Percentiles rank a stretch among this genome's conserved stretches.
phyloP scores from a whole-genome alignment of 768 basidiomycete genomes.

The Tulasnella sp. region DNA sequence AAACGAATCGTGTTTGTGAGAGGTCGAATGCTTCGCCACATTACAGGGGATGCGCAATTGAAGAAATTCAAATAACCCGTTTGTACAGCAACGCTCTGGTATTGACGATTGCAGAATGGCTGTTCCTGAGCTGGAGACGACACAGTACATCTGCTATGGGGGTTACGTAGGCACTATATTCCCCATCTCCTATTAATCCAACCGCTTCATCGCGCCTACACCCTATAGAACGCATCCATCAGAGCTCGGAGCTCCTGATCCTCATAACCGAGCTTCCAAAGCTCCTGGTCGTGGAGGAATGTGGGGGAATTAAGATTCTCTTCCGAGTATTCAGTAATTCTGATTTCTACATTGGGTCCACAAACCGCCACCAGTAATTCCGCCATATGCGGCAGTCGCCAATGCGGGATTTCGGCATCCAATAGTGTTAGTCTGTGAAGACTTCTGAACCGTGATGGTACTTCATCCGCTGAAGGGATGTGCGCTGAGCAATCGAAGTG shows the following conservation, averaged over 20 bases:
- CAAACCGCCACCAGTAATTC: neutral
- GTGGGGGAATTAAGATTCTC: neutral
- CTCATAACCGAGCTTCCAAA: neutral
- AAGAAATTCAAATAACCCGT: too few species aligned
- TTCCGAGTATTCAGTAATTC: neutral
- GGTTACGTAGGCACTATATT: too few species aligned
- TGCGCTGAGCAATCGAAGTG: neutral
- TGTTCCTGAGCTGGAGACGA: too few species aligned
- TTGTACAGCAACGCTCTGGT: too few species aligned
- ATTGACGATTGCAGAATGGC: too few species aligned
- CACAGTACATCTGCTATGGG: neutral
- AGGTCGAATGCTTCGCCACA: too few species aligned
- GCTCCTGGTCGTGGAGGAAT: neutral
- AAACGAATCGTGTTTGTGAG: too few species aligned
- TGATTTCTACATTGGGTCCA: neutral
- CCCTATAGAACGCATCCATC: neutral
- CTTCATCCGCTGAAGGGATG: neutral
- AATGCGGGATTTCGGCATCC: neutral
- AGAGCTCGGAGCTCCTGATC: neutral
- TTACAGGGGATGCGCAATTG: too few species aligned
- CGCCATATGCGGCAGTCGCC: neutral
- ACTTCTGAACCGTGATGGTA: neutral
- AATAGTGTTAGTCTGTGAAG: neutral
- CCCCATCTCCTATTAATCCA: neutral
- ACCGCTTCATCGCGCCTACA: neutral